Evolutionary conservation across 2,329 filamentous ascomycete genomes (phyloP).

Genomic region (Pezicula rhizophila): DNA sequence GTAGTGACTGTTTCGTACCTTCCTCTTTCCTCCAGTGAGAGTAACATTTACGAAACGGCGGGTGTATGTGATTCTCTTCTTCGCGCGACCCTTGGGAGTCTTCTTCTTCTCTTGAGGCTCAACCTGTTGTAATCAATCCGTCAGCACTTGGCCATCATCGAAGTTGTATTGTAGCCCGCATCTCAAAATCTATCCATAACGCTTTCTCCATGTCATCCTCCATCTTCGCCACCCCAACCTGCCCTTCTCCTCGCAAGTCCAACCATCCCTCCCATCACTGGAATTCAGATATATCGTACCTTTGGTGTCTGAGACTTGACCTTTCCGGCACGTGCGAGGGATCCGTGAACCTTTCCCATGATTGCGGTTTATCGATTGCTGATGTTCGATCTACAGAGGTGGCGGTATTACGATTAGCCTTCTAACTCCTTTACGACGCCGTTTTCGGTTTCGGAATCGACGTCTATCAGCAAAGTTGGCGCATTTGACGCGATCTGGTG

Average conservation of each 20-base stretch:
- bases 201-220: neutral
- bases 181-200: neutral
- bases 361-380: slow-evolving; percentile 39
- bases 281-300: slow-evolving; percentile 47
- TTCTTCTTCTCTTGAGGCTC: slow-evolving; percentile 94
- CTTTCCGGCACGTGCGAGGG: slow-evolving; percentile 92
- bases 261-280: slow-evolving; percentile 2
- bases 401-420: slow-evolving; percentile 15
- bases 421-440: neutral
- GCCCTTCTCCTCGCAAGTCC: neutral
- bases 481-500: neutral
- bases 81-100: slow-evolving; percentile 91
- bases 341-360: slow-evolving; percentile 94
- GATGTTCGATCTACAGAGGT: slow-evolving; percentile 21
- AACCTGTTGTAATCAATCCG: slow-evolving; percentile 49
- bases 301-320: slow-evolving; percentile 96
- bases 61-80: slow-evolving; percentile 95
- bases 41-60: slow-evolving; percentile 98
- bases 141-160: slow-evolving; percentile 16
- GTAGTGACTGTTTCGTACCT: slow-evolving; percentile 52
- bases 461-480: neutral
- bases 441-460: neutral
- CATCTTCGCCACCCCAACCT: slow-evolving; percentile 1
- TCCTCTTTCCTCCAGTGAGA: slow-evolving; percentile 96
- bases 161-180: slow-evolving; percentile 1